Conservation (phyloP, 768 basidiomycete species). For the Vararia minispora region DNA sequence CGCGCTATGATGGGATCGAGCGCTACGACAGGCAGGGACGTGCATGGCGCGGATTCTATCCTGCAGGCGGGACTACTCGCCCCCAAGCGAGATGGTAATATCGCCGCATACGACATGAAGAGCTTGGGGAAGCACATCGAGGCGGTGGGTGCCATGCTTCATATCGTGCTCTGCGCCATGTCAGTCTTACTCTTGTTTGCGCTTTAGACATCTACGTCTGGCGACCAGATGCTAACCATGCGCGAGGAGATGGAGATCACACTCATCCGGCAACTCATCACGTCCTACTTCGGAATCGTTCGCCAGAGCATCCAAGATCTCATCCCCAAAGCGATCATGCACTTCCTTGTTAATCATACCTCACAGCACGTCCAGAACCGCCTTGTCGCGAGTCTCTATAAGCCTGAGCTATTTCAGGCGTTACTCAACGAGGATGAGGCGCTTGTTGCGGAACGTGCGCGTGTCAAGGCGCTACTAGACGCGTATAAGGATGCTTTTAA, state of each 20-base stretch:
- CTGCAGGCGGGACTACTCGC: slow-evolving; percentile 54
- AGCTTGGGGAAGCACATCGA: slow-evolving; percentile 96
- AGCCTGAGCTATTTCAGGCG: slow-evolving; percentile 85
- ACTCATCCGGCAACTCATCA: slow-evolving; percentile 89
- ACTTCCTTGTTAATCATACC: slow-evolving; percentile 94
- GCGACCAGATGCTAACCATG: slow-evolving; percentile 52
- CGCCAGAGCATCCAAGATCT: slow-evolving; percentile 96
- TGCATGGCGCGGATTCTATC: slow-evolving; percentile 41
- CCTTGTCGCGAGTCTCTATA: slow-evolving; percentile 89
- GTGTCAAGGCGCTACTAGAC: slow-evolving; percentile 90
- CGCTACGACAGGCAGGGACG: slow-evolving; percentile 50
- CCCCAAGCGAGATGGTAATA: slow-evolving; percentile 62
- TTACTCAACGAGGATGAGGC: slow-evolving; percentile 93
- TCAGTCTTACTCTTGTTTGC: not conserved
- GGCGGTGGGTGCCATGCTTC: slow-evolving; percentile 51
- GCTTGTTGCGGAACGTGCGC: slow-evolving; percentile 82
- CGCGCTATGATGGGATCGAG: slow-evolving; percentile 19
- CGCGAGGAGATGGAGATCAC: slow-evolving; percentile 96
- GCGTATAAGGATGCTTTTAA: slow-evolving; percentile 95
- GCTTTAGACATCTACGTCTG: slow-evolving; percentile 36
- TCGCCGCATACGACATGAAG: slow-evolving; percentile 96
- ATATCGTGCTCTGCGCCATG: not conserved
- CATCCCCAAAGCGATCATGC: slow-evolving; percentile 98
- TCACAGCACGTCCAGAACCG: slow-evolving; percentile 95
- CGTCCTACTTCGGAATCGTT: slow-evolving; percentile 92